Base-by-base conservation (phyloP, 768 basidiomycete species). In the Leccinum fibrillosum region DNA sequence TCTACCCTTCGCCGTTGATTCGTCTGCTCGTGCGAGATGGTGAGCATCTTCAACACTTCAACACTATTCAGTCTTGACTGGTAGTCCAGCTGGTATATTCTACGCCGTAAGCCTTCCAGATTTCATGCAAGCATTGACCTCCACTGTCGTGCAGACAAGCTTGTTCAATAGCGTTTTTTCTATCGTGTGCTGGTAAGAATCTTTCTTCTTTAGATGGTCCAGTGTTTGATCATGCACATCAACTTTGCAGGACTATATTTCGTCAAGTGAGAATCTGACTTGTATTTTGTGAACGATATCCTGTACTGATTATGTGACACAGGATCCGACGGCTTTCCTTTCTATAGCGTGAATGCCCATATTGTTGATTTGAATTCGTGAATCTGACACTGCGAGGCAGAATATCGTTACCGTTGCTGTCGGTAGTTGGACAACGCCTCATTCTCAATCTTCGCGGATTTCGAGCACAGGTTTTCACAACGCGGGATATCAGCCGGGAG, bases 371-470 rank as follows among this genome's bases (percentile, higher is more conserved):
- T 23, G 19, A 12, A 45, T 23, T 23, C 45, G 17, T 45, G 13
- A 23, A 45, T 45, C 21, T 8, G 45, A 45, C 19, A 45, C 1
- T 23, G 21, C 17, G 21, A 13, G 21, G 21, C 21, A 64, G 65
- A 35, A 21, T 64, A 32, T 59, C 65, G 13, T 19, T 62, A 4
- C 61, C 63, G 4, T 12, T 66, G 2, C 54, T 60, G 32, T 58
- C 63, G 4, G 44, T 60, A 34, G 52, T 56, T 8, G 63, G 65
- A 4, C 65, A 66, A 28, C 56, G 63, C 13, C 61, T 66, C 10
- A 58, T 66, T 9, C 56, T 66, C 28, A 66, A 66, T 50, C 53
- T 66, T 10, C 63, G 63, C 1, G 49, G 59, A 2, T 34, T 63
- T 8, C 55, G 21, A 23, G 26, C 44, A 21, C 52, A n/a, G 19